Base-by-base conservation (phyloP, 805 yeast genomes). In the Ogataea sp. region DNA sequence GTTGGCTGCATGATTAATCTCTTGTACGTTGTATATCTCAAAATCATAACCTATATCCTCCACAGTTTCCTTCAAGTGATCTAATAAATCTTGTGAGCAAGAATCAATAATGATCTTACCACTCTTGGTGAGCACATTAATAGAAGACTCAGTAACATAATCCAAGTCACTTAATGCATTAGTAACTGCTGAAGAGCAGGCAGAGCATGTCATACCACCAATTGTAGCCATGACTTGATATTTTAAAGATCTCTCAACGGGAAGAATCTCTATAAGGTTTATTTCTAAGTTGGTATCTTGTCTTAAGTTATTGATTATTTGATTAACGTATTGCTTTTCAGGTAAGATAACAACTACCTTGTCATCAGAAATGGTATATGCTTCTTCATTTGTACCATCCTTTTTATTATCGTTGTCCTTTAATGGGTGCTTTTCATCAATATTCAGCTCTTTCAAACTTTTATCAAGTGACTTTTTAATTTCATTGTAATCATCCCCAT, bases 141-240 rank as follows among this genome's bases (percentile, higher is more conserved):
- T 67, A 8, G 74, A 72, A 26, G 69, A 65, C 15, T 71, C 75
- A 16, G 68, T 56, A 3, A 83, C 72, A 53, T 73, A 78, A 2
- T 73, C 70, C 30, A 80, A 50, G 4, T 64, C 69, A 26, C 53
- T 53, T 20, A 64, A 74, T 25, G 73, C 68, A 8, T 65, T 58
- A 9, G 65, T 59, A 10, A 84, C 72, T 0, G 89, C 64, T 31
- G 67, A 67, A 1, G 76, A 76, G 56, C 93, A 55, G 0, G 86
- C 75, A 7, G 83, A 78, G 59, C 90, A 83, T 0, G 87, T 76
- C 56, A 83, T 81, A 3, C 89, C 90, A 10, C 81, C 83, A 33
- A 83, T 75, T 0, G 76, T 59, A 1, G 86, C 87, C 10, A 68
- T 62, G 8, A 80, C 72, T 47, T 70, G 71, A 47, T 64, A 71